Evolutionary conservation across 495 filamentous ascomycete species (phyloP), one percentile per base, ranked within the genome.

Genomic region (Xylaria bambusicola): DNA sequence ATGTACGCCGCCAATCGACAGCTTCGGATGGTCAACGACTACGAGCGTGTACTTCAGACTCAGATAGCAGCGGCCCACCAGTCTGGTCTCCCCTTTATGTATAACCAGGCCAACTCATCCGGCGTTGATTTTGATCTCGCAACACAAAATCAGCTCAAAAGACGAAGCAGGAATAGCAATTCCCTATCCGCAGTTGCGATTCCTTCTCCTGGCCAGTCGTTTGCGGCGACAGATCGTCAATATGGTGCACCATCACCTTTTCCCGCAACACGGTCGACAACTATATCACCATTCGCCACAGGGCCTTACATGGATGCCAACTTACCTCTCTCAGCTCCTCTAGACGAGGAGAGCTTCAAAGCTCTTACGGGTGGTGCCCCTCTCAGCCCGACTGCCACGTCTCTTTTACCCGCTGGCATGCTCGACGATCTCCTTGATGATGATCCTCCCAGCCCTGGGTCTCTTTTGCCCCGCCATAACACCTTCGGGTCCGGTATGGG

Each of bases 331-430:
- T 63, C 65, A 24, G 65, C 67, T 56, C 61, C 70, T 5, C 69
- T 75, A 35, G 78, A 77, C 15, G 80, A 83, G 21, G 74, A 73
- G 8, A 70, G 72, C 53, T 63, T 76, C 33, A 71, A 73, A 35
- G 67, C 69, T 27, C 73, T 85, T 41, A 82, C 80, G 52, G 84
- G 74, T 36, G 82, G 86, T 40, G 87, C 85, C 18, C 88, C 90
- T 29, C 88, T 94, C 71, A 93, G 90, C 63, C 91, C 91, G 24
- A 88, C 89, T 12, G 91, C 91, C 8, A 84, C 89, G 49, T 80
- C 87, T 21, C 77, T 94, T 24, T 75, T 96, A 23, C 91, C 91
- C 21, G 91, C 90, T 1, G 88, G 90, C 61, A 84, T 96, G 54
- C 85, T 96, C 62, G 75, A 75, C 31, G 75, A 78, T 47, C 73